A percentile compares a stretch with the other conserved stretches of the same genome.
Conservation (phyloP, 352 stramenopile species). For the Globisporangium alternatum region DNA sequence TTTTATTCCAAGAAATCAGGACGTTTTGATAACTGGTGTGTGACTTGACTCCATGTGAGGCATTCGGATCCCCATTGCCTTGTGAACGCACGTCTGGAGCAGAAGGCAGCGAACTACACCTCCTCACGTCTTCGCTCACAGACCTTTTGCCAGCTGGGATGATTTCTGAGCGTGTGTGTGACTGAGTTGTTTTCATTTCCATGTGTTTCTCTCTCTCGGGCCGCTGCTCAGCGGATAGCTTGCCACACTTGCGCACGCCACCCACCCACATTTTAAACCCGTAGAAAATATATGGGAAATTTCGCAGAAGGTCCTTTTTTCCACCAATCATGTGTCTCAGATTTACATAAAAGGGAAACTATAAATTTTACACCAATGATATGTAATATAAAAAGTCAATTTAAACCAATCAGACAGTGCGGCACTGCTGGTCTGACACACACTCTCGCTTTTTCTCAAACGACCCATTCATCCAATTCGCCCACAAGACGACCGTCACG, state of each 20-base stretch:
- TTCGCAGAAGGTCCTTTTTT: neutral
- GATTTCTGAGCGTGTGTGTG: neutral
- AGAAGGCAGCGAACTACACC: too few species aligned
- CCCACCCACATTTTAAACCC: neutral
- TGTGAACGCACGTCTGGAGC: too few species aligned
- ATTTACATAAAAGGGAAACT: neutral
- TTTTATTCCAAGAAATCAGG: too few species aligned
- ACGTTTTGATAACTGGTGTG: too few species aligned
- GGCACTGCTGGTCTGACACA: neutral
- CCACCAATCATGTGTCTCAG: neutral
- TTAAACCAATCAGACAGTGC: neutral
- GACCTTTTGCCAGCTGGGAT: neutral
- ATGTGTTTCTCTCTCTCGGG: neutral
- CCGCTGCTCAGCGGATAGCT: neutral
- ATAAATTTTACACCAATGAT: neutral
- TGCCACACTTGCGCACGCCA: neutral
- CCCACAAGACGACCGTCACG: too few species aligned
- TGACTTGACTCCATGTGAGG: too few species aligned
- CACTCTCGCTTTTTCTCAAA: neutral
- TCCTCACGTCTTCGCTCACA: neutral
- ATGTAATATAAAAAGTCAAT: neutral
- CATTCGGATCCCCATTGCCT: too few species aligned
- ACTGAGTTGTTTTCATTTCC: neutral
- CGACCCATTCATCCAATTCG: too few species aligned
- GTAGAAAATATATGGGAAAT: neutral